Conservation (phyloP, 768 basidiomycete species). For the Tylopilus cervinicoccineus region DNA sequence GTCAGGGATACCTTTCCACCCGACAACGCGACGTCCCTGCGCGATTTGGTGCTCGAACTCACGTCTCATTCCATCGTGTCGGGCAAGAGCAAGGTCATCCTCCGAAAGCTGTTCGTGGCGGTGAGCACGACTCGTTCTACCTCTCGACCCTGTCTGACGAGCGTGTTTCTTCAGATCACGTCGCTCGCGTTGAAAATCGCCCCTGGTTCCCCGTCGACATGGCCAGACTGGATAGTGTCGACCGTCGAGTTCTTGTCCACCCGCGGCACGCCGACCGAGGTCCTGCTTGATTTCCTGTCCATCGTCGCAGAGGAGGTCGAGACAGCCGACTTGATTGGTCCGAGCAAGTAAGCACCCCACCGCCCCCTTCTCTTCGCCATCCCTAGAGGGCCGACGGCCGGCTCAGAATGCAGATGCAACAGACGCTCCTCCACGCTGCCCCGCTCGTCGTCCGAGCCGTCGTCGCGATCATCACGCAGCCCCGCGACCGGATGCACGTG, state of each 20-base stretch:
- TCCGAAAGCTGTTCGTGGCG: slow-evolving; percentile 85
- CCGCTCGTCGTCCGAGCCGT: slow-evolving; percentile 72
- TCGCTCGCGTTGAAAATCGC: slow-evolving; percentile 70
- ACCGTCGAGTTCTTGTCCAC: slow-evolving; percentile 60
- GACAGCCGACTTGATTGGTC: slow-evolving; percentile 67
- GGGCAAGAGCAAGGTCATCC: slow-evolving; percentile 62
- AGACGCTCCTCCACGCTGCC: slow-evolving; percentile 62
- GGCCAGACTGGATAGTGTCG: slow-evolving; percentile 75
- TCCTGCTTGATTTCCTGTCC: slow-evolving; percentile 69
- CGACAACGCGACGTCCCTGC: slow-evolving; percentile 54
- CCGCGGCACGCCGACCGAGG: slow-evolving; percentile 54
- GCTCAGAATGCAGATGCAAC: slow-evolving; percentile 56
- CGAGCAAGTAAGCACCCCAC: slow-evolving; percentile 57
- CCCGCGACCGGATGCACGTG: slow-evolving; percentile 26
- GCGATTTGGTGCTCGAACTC: slow-evolving; percentile 65
- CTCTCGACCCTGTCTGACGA: slow-evolving; percentile 6
- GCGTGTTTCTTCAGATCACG: slow-evolving; percentile 45
- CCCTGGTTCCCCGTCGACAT: slow-evolving; percentile 51
- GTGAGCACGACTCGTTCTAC: slow-evolving; percentile 39
- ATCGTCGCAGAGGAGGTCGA: slow-evolving; percentile 84
- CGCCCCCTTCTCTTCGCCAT: neutral
- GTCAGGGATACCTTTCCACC: slow-evolving; percentile 71
- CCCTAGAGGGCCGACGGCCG: slow-evolving; percentile 7
- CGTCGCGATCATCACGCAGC: slow-evolving; percentile 47
- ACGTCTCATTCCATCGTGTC: slow-evolving; percentile 61